Base-by-base conservation (phyloP, 208 protist species). In the Leishmania braziliensis region DNA sequence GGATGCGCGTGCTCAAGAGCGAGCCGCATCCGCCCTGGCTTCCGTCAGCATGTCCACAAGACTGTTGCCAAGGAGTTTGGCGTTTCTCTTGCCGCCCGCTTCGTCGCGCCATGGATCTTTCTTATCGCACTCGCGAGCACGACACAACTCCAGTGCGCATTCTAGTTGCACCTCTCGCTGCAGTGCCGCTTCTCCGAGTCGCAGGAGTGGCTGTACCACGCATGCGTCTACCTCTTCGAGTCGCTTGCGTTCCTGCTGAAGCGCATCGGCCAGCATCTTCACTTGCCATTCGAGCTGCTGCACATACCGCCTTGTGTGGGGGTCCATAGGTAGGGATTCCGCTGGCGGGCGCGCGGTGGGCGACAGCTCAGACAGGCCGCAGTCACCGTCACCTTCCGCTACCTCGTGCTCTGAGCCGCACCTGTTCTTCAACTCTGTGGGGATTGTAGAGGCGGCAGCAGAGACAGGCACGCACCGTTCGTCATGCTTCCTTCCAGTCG, bases 211-310 rank as follows among this genome's bases (percentile, higher is more conserved):
- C 46, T 29, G 63, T 33, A 85, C 82, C 39, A 85, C 82, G 4
- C 50, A 53, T 29, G 70, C 63, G 20, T 80, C 58, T 33, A 85
- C 43, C 26, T 75, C 39, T 3, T n/a, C 58, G 18, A 68, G 53
- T 16, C 82, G 72, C 16, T 58, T 29, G 0, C 82, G 77, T 75
- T 85, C 82, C 3, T 66, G 10, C 51, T 66, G 50, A 36, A 85
- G 77, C 8, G 78, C 71, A 16, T 82, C 77, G 4, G 72, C 63
- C 3, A 85, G 62, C 73, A 85, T 76, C 53, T 58, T 20, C 53
- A 85, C 77, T 66, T 85, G 82, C 77, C 77, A 85, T 60, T 85
- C 77, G 0, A 85, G 77, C 71, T 75, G 82, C 33, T 75, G 46
- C 18, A 79, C 58, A 8, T 74, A 66, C 9, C 72, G 72, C 50